These are phyloP conservation scores for Pleurotus salmoneostramineus DNA, from an alignment of 768 basidiomycete genomes.

Conservation along the genomic window DNA sequence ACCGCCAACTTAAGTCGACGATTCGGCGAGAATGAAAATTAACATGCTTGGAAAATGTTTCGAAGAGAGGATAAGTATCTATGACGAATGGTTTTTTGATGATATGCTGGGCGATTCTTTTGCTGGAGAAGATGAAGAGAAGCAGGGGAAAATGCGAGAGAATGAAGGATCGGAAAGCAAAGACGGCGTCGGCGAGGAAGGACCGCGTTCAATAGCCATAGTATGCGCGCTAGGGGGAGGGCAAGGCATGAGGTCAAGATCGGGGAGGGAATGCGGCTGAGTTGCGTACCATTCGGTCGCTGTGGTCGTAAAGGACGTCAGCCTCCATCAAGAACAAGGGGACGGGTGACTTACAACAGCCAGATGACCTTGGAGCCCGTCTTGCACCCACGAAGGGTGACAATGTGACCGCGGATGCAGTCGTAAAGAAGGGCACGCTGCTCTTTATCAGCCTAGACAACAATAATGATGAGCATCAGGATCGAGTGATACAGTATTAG, in stretches of 20 bases:
- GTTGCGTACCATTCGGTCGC: constrained; percentile 52
- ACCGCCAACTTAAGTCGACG: background rate
- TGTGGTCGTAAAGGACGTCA: constrained; percentile 17
- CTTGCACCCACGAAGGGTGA: constrained; percentile 87
- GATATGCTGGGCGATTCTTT: background rate
- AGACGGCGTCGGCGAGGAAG: constrained; percentile 9
- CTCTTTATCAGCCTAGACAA: constrained; percentile 73
- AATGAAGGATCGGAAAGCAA: too few relatives aligned
- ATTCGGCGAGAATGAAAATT: background rate
- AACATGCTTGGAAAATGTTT: background rate
- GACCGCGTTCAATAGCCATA: constrained; percentile 45
- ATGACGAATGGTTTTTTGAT: background rate
- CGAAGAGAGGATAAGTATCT: background rate
- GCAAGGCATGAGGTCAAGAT: constrained; percentile 8
- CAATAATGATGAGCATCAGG: background rate
- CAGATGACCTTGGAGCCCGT: constrained; percentile 91
- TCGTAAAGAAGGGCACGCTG: constrained; percentile 81
- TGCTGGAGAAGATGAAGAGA: background rate
- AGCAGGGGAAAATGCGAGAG: too few relatives aligned
- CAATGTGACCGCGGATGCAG: constrained; percentile 83
- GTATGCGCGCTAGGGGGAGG: constrained; percentile 49
- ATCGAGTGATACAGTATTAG: constrained; percentile 8
- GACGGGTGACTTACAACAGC: constrained; percentile 54
- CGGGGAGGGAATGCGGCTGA: background rate
- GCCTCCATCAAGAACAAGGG: background rate